Percentiles rank a stretch among this genome's conserved stretches.
phyloP scores from a whole-genome alignment of 2,329 filamentous ascomycete genomes.

The Exserohilum rostratum region DNA sequence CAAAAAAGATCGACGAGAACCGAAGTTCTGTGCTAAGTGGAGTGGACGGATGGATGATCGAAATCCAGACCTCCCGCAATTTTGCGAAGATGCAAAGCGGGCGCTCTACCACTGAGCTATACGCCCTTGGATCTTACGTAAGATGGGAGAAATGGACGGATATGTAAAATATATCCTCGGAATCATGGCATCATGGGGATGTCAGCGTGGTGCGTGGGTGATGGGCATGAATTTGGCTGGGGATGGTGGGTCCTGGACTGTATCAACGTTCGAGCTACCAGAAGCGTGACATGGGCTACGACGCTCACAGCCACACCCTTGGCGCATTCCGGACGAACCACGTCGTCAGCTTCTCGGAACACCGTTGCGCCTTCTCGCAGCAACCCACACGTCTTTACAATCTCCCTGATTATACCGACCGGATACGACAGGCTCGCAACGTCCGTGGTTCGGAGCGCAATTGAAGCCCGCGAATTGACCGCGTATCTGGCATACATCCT shows the following conservation, averaged over 20 bases:
- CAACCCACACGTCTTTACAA: constrained; percentile 21
- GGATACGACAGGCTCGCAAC: not conserved
- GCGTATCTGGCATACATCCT: constrained; percentile 14
- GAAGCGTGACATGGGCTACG: not conserved
- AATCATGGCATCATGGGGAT: too few species aligned
- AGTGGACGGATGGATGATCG: constrained; percentile 33
- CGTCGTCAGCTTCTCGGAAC: constrained; percentile 30
- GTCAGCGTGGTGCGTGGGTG: too few species aligned
- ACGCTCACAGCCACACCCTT: constrained; percentile 26
- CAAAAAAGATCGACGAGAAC: not conserved
- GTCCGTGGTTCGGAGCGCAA: not conserved
- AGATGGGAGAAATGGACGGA: not conserved
- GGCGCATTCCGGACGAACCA: constrained; percentile 26
- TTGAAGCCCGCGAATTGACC: not conserved
- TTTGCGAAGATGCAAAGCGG: constrained; percentile 44
- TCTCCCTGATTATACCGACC: not conserved
- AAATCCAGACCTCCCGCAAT: constrained; percentile 44
- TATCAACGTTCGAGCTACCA: not conserved
- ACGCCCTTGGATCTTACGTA: constrained; percentile 25
- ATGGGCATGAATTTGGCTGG: too few species aligned
- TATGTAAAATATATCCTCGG: too few species aligned
- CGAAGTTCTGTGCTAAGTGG: constrained; percentile 14
- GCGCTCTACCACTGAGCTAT: constrained; percentile 50
- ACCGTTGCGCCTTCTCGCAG: constrained; percentile 20
- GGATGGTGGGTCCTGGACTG: not conserved